Conservation (phyloP, 2,329 filamentous ascomycete genomes). For the Akanthomyces uredinophilus region DNA sequence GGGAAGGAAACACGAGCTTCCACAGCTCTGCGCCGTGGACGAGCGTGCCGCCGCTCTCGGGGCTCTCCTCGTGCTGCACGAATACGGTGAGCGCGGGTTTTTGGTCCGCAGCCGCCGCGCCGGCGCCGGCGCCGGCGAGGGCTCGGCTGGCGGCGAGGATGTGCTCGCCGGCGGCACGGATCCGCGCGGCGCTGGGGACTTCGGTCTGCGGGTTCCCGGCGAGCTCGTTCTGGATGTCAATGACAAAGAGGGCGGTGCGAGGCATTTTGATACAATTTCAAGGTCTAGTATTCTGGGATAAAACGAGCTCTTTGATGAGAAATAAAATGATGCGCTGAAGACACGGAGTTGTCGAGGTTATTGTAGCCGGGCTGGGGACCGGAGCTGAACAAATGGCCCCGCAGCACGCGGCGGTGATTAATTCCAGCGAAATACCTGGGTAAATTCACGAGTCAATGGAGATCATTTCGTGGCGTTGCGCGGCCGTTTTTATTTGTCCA, state of each 20-base stretch:
- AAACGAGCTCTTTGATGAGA: background rate
- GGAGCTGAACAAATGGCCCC: conserved; percentile 4
- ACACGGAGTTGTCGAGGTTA: background rate
- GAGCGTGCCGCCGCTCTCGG: conserved; percentile 20
- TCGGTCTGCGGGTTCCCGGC: conserved; percentile 21
- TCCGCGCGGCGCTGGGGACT: conserved; percentile 23
- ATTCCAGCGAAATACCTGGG: background rate
- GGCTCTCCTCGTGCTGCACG: conserved; percentile 27
- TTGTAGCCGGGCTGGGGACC: background rate
- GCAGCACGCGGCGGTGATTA: background rate
- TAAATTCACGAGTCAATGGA: background rate
- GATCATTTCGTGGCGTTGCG: background rate
- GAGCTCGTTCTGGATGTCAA: conserved; percentile 31
- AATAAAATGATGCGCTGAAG: background rate
- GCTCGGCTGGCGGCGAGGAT: conserved; percentile 22
- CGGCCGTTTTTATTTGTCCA: background rate
- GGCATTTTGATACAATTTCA: background rate
- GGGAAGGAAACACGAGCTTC: conserved; percentile 26
- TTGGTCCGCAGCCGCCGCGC: background rate
- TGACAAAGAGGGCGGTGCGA: conserved; percentile 26
- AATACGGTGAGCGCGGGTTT: conserved; percentile 22
- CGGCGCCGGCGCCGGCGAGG: conserved; percentile 8
- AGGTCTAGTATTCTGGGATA: too few species aligned
- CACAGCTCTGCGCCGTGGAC: conserved; percentile 23
- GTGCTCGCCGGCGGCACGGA: conserved; percentile 19